A percentile compares a stretch with the other conserved stretches of the same genome.
Evolutionary conservation across 2,329 filamentous ascomycete genomes (phyloP).

Genomic region (Fusarium lyarnte): DNA sequence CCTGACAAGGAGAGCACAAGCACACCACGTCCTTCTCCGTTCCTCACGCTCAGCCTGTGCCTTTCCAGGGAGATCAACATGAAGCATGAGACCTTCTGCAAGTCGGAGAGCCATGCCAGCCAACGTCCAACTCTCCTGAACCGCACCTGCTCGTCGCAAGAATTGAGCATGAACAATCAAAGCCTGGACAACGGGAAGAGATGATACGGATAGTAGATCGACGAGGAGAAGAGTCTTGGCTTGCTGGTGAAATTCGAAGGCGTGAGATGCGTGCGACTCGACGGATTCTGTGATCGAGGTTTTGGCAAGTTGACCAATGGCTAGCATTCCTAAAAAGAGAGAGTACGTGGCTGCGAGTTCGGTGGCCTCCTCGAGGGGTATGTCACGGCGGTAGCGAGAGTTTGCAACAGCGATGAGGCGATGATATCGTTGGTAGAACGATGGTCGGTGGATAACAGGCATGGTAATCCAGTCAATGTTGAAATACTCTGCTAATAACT

Average conservation of each 20-base stretch:
- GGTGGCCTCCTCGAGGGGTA: constrained; percentile 40
- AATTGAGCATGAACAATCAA: constrained; percentile 39
- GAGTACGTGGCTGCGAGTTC: constrained; percentile 40
- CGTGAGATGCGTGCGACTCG: constrained; percentile 12
- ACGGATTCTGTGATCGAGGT: background rate
- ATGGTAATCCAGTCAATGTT: constrained; percentile 40
- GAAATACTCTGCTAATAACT: constrained; percentile 40
- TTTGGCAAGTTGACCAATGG: constrained; percentile 38
- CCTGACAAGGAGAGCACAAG: constrained; percentile 35
- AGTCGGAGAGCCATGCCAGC: constrained; percentile 39
- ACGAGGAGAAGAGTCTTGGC: constrained; percentile 36
- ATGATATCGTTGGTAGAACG: constrained; percentile 41
- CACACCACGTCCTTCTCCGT: constrained; percentile 40
- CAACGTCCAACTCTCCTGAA: constrained; percentile 40
- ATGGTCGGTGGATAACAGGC: constrained; percentile 38
- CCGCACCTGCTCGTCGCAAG: constrained; percentile 27
- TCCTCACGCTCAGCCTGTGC: constrained; percentile 36
- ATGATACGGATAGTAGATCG: constrained; percentile 35
- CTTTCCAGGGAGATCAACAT: constrained; percentile 37
- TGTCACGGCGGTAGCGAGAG: constrained; percentile 42
- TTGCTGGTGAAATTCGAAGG: constrained; percentile 40
- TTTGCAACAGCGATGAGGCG: constrained; percentile 42
- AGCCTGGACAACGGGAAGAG: constrained; percentile 39
- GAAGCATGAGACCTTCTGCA: constrained; percentile 38
- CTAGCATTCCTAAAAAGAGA: constrained; percentile 41